Base-by-base conservation (phyloP, 371 early-diverging fungal species). In the Mucor racemosus region DNA sequence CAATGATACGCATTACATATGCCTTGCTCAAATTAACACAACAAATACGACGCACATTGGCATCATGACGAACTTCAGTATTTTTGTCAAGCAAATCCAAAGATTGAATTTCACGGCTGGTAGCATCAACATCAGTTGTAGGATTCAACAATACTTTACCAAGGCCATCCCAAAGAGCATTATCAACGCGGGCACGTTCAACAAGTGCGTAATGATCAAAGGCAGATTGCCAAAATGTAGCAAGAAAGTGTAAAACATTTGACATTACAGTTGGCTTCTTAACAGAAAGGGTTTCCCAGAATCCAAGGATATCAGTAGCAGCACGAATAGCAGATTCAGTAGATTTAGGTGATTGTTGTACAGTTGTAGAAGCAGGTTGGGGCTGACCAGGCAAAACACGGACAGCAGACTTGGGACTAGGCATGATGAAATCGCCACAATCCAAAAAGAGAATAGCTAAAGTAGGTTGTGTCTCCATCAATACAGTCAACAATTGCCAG, bases 341-440 rank as follows among this genome's bases (percentile, higher is more conserved):
- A 5, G 34, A 31, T 8, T 64, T 5, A 35, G 69, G 35, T 7
- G 36, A 19, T n/a, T 7, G 15, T 4, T 7, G 46, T 6, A 61
- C 48, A 17, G 58, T 35, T 17, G 63, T 56, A 13, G 17, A 21
- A 39, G 33, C 11, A 31, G 65, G 4, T 36, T 60, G 42, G 36
- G 36, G 14, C 13, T 84, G 72, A 13, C 89, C 88, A 5, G 76
- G 76, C 2, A 76, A 78, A 42, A 81, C 79, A 54, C 87, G 85
- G 50, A 70, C 69, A 7, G 82, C 77, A 7, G 83, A 78, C 50
- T 82, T 82, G 7, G 83, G 83, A 54, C 83, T 82, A 5, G 83
- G 83, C 80, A 82, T 74, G 46, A 82, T 76, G 7, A 72, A 73
- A 59, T 82, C 83, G n/a, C 79, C 77, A 61, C 83, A 82, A 53